These are phyloP conservation scores for Setomelanomma holmii DNA, from an alignment of 2,329 filamentous ascomycete species.

Conservation along the genomic window DNA sequence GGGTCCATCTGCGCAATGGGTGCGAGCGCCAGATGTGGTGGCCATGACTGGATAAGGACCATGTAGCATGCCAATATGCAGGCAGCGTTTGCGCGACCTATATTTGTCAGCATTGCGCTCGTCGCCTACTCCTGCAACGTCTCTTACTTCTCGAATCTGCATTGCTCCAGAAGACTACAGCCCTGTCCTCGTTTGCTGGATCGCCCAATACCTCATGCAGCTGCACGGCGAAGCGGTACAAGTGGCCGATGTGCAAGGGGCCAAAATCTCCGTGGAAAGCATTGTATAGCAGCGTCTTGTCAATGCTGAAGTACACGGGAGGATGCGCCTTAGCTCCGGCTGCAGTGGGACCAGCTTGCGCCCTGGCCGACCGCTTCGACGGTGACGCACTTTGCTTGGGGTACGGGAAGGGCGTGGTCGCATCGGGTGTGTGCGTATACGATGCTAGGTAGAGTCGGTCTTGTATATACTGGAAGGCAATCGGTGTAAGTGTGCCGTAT, in stretches of 20 bases:
- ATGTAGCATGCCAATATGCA: conserved; percentile 98
- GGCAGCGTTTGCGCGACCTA: conserved; percentile 89
- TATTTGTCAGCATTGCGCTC: conserved; percentile 22
- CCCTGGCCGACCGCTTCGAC: conserved; percentile 76
- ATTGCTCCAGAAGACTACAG: conserved; percentile 95
- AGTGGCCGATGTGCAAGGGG: conserved; percentile 93
- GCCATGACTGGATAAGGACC: conserved; percentile 98
- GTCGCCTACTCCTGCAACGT: not conserved
- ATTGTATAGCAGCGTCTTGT: conserved; percentile 93
- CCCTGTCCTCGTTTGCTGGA: conserved; percentile 85
- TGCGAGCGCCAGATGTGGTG: conserved; percentile 91
- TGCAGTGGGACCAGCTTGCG: conserved; percentile 64
- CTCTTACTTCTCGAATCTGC: conserved; percentile 86
- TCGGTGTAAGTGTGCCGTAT: conserved; percentile 14
- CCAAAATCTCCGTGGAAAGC: conserved; percentile 99
- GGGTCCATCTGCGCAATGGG: conserved; percentile 97
- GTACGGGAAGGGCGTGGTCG: conserved; percentile 86
- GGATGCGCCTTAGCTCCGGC: conserved; percentile 62
- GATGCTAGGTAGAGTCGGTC: conserved; percentile 95
- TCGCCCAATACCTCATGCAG: conserved; percentile 95
- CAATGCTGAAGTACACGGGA: conserved; percentile 94
- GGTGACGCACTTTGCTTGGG: conserved; percentile 71
- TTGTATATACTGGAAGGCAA: conserved; percentile 50
- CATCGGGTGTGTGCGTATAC: conserved; percentile 81
- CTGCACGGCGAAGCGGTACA: conserved; percentile 94